Evolutionary conservation across 2,329 filamentous ascomycete genomes (phyloP), one percentile per base, ranked within the genome.

Genomic region (Diaporthe aspalathi): DNA sequence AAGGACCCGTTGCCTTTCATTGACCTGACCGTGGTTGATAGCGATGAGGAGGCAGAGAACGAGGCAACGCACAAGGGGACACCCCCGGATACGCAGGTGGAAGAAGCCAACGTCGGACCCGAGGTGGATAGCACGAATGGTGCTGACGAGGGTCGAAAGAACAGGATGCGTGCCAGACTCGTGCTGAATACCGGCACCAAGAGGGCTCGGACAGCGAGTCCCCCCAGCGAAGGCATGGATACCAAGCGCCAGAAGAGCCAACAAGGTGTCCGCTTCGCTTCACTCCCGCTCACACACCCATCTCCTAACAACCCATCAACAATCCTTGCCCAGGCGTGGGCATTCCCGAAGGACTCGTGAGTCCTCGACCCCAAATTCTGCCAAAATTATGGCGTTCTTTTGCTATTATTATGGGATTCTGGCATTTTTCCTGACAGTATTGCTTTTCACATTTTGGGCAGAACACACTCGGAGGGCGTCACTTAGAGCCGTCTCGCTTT

Each of bases 221-320:
- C 40, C 7, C 12, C n/a, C 22, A 62, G 56, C 12, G 29, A 65
- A 22, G 27, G n/a, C 56, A 32, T 14, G n/a, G 56, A 43, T 7
- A 22, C 14, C 4, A 72, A 72, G 57, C 57, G 70, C 2, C n/a
- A 20, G 9, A 68, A 47, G 12, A 56, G 3, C 14, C 27, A 35
- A 24, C 16, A 24, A 2, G 35, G 35, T 9, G 6, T 7, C 17
- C 54, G 27, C 20, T n/a, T 4, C 3, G 60, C 32, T 3, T 65
- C 45, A 5, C 12, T 50, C 7, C 29, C 45, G 11, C 22, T 50
- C 8, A 27, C 22, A 27, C 14, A 24, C 3, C n/a, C 32, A 32
- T 8, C 32, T 32, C n/a, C n/a, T n/a, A n/a, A n/a, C 32, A 38
- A 5, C 7, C 9, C 35, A 7, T 11, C 35, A 11, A 38, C 2